Evolutionary conservation across 2,329 filamentous ascomycete species (phyloP), one percentile per base, ranked within the genome.

Genomic region (Cladobotryum mycophilum): DNA sequence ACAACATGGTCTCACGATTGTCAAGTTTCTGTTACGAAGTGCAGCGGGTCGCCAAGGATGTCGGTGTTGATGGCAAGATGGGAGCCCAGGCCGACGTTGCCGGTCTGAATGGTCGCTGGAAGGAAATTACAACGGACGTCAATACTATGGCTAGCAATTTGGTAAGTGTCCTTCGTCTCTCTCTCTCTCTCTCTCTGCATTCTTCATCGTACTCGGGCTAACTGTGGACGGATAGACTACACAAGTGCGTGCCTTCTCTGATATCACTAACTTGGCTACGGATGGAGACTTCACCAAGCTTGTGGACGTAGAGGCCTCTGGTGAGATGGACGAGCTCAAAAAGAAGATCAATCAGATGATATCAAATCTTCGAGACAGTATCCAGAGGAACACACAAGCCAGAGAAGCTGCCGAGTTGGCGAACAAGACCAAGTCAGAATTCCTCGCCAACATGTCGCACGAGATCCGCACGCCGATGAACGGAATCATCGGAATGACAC

Each of bases 291-390:
- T 97, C 68, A 95, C 89, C 20, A 95, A 96, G 67, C 83, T 95
- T 52, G 92, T 99, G 67, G 95, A 93, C 44, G 92, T 99, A 15
- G 91, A 96, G 68, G 93, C 93, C 17, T 96, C 92, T 12, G 93
- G 93, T 56, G 93, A 99, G 70, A 97, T 99, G 93, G 93, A 97
- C 70, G 92, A 97, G 69, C 78, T 99, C 61, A 99, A 99, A 73
- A 85, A 91, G 62, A 97, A 97, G 77, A 97, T 99, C 79, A 99
- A 97, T 67, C 89, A 95, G 74, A 99, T 99, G 93, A 91, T 97
- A 48, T 93, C 88, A 66, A 96, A 95, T 65, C 74, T 99, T 55
- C 79, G 92, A 59, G 93, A 97, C 70, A 95, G 88, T 76, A 96
- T 99, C 59, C 91, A 97, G 68, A 84, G 90, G 67, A 99, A 97